These are phyloP conservation scores for Vitis hybrid DNA, from an alignment of 177 flowering plant species.

Conservation along the genomic window DNA sequence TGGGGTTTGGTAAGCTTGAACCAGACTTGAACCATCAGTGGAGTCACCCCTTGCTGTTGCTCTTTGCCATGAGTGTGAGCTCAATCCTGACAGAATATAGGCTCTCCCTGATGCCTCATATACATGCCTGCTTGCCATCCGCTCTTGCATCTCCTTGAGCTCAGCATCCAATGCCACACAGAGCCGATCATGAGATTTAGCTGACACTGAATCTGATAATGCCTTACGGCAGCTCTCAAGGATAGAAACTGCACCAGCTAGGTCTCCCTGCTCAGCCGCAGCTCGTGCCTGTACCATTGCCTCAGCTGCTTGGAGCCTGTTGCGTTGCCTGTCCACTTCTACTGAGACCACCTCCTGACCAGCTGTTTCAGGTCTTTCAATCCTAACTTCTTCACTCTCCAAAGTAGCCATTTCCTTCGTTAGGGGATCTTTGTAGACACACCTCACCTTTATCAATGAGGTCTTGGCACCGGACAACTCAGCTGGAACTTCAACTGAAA, in stretches of 20 bases:
- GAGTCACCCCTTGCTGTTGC: conserved; percentile 81
- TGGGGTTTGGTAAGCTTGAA: conserved; percentile 71
- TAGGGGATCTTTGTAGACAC: conserved; percentile 43
- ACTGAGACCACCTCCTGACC: conserved; percentile 36
- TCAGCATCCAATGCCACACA: conserved; percentile 66
- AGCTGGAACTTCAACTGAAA: conserved; percentile 41
- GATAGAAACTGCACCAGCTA: conserved; percentile 45
- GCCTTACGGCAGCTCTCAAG: conserved; percentile 47
- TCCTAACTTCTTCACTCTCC: conserved; percentile 41
- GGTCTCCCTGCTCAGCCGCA: conserved; percentile 66
- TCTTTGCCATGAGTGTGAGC: conserved; percentile 82
- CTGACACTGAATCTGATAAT: conserved; percentile 49
- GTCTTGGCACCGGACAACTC: conserved; percentile 28
- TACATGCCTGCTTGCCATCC: conserved; percentile 64
- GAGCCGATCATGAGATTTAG: conserved; percentile 48
- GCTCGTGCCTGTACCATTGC: conserved; percentile 62
- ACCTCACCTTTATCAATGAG: conserved; percentile 40
- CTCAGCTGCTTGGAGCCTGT: conserved; percentile 66
- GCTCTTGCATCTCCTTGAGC: conserved; percentile 76
- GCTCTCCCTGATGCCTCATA: conserved; percentile 79
- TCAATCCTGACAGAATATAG: conserved; percentile 68
- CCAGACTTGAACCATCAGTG: conserved; percentile 44
- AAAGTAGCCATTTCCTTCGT: conserved; percentile 30
- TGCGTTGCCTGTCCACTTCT: conserved; percentile 76
- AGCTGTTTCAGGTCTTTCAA: conserved; percentile 45